phyloP scores from a whole-genome alignment of 1,284 basidiomycete species.

The Mycena sp. region DNA sequence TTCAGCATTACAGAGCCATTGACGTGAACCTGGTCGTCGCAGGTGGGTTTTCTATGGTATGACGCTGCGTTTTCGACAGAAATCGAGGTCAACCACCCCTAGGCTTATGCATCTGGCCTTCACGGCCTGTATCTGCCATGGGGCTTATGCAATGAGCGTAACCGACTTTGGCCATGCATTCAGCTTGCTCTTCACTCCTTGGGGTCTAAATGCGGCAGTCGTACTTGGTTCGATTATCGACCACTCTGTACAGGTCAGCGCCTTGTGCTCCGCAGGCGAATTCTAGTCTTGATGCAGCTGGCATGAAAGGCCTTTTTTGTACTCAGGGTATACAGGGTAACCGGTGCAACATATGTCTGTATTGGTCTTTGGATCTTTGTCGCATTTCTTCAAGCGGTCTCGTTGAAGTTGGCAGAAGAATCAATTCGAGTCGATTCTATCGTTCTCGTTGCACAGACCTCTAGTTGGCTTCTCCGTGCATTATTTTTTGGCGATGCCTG shows the following conservation, averaged over 20 bases:
- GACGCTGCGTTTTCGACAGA: not conserved
- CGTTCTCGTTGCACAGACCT: not conserved
- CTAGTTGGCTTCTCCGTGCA: not conserved
- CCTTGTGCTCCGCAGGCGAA: too few species aligned
- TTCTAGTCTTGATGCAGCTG: too few species aligned
- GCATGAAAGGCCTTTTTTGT: conserved; percentile 5
- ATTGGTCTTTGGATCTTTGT: not conserved
- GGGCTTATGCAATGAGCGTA: not conserved
- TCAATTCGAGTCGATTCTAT: not conserved
- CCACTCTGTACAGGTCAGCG: not conserved
- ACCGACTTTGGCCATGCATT: conserved; percentile 4
- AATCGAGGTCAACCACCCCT: not conserved
- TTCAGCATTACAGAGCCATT: too few species aligned
- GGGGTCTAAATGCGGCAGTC: not conserved
- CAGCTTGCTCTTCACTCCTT: not conserved
- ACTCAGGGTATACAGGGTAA: not conserved
- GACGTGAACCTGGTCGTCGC: too few species aligned
- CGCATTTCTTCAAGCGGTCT: not conserved
- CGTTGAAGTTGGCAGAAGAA: not conserved
- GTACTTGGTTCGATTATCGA: not conserved
- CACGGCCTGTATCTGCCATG: conserved; percentile 4
- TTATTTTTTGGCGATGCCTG: conserved; percentile 6
- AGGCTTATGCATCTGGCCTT: not conserved
- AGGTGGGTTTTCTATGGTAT: not conserved
- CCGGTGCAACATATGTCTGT: conserved; percentile 9